Evolutionary conservation across 2,329 filamentous ascomycete genomes (phyloP).

Genomic region (Fusarium sp.): DNA sequence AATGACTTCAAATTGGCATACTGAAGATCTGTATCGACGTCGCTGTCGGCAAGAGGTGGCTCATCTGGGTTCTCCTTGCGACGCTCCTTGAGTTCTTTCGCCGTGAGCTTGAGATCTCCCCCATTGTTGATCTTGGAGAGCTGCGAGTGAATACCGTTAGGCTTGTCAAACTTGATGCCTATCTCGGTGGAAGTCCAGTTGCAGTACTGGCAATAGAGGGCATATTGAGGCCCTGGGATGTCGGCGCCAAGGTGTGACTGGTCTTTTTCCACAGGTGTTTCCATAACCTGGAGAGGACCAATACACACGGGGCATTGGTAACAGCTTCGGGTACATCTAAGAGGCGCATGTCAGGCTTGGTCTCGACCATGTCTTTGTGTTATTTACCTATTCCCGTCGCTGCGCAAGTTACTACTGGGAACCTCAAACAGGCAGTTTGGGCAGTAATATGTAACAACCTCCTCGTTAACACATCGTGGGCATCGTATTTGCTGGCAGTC

Average conservation of each 20-base stretch:
- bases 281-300: constrained; percentile 79
- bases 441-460: constrained; percentile 95
- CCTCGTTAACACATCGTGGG: constrained; percentile 88
- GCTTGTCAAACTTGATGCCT: constrained; percentile 88
- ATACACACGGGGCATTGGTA: constrained; percentile 94
- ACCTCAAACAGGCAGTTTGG: constrained; percentile 97
- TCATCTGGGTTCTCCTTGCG: constrained; percentile 57
- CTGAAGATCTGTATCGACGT: constrained; percentile 72
- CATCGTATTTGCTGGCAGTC: constrained; percentile 98
- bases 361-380: neutral
- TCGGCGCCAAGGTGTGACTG: constrained; percentile 57
- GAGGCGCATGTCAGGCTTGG: constrained; percentile 27
- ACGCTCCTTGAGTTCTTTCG: constrained; percentile 62
- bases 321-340: constrained; percentile 90
- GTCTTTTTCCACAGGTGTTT: constrained; percentile 63
- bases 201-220: constrained; percentile 89
- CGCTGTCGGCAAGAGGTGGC: constrained; percentile 52
- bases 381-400: constrained; percentile 87
- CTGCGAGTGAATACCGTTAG: constrained; percentile 86
- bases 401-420: constrained; percentile 89
- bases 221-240: constrained; percentile 58
- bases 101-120: constrained; percentile 60
- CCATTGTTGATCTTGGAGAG: constrained; percentile 76
- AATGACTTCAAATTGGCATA: constrained; percentile 81
- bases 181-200: constrained; percentile 92